Evolutionary conservation across 2,329 filamentous ascomycete genomes (phyloP).

Genomic region (Sporothrix globosa): DNA sequence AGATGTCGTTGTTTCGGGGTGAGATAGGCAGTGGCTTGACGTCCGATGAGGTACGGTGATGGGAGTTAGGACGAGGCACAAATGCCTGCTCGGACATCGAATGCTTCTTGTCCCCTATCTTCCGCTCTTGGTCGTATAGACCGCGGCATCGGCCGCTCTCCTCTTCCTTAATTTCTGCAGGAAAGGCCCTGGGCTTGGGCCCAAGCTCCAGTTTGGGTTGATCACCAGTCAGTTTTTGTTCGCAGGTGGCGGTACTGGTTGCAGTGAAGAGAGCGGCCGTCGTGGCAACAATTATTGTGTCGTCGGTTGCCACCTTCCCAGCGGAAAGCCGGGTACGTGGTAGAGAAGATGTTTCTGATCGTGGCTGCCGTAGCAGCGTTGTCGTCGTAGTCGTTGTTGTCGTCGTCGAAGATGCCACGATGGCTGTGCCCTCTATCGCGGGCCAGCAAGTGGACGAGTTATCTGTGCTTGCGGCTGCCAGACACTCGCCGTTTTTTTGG

Average conservation of each 20-base stretch:
- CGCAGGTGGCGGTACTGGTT: constrained; percentile 28
- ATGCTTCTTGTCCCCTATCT: constrained; percentile 59
- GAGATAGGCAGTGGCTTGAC: neutral
- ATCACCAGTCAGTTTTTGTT: constrained; percentile 32
- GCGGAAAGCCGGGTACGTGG: constrained; percentile 17
- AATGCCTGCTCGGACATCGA: constrained; percentile 67
- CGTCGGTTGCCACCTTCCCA: neutral
- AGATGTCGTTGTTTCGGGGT: neutral
- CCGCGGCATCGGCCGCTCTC: constrained; percentile 59
- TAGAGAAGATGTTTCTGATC: neutral
- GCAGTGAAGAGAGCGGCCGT: constrained; percentile 13
- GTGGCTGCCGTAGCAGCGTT: constrained; percentile 5
- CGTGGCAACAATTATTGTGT: constrained; percentile 2
- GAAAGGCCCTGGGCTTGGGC: constrained; percentile 3
- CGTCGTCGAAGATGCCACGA: constrained; percentile 28
- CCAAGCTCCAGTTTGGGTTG: constrained; percentile 27
- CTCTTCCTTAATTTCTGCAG: constrained; percentile 30
- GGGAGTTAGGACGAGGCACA: constrained; percentile 60
- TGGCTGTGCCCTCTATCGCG: constrained; percentile 15
- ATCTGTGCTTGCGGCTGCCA: neutral
- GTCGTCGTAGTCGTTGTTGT: constrained; percentile 23
- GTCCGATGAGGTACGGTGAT: constrained; percentile 41
- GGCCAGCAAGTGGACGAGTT: constrained; percentile 20
- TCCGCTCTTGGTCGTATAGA: constrained; percentile 54
- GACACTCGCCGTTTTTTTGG: neutral